Base-by-base conservation (phyloP, 1,139 yeast species). In the Protomyces lactucae-debilis region DNA sequence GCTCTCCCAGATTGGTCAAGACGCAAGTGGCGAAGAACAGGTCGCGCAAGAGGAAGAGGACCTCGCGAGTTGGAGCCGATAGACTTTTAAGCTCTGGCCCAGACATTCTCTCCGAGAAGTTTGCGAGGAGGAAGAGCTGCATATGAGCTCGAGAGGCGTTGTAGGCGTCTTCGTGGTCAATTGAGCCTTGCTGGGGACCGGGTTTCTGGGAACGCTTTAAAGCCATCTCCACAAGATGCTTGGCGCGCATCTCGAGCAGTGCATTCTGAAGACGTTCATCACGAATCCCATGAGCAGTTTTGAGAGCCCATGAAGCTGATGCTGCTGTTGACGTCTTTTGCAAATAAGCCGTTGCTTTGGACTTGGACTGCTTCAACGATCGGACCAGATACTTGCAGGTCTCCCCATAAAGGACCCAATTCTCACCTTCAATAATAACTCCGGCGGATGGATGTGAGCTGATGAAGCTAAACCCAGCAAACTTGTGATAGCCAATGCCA, bases 1-100 rank as follows among this genome's bases (percentile, higher is more conserved):
- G 90, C 64, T 83, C 81, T 67, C 93, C 88, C 51, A 91, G 82
- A 76, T 85, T 89, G 68, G 82, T 83, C 73, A 90, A 95, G 69
- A 90, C 82, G 69, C 87, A 82, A 72, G 87, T 80, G 59, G 88
- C 78, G 2, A 90, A 86, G 74, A 86, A 88, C 68, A 88, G 76
- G 70, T 76, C 77, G 57, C 83, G 84, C 67, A 89, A 75, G 52
- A 78, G 76, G 65, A 76, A 74, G 68, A 85, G 73, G 28, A 78
- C 76, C 21, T 76, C 73, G 68, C 76, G 76, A 63, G 77, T 67
- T 9, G 57, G 51, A 37, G 71, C 64, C 2, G 21, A 18, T 10
- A 43, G 5, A 18, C 23, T 28, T 25, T 21, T 52, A 0, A 52
- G 32, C 32, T 25, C 57, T 10, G 54, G 23, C 10, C 57, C 32